Base-by-base conservation (phyloP, 495 filamentous ascomycete species). In the Endocarpon pusillum region DNA sequence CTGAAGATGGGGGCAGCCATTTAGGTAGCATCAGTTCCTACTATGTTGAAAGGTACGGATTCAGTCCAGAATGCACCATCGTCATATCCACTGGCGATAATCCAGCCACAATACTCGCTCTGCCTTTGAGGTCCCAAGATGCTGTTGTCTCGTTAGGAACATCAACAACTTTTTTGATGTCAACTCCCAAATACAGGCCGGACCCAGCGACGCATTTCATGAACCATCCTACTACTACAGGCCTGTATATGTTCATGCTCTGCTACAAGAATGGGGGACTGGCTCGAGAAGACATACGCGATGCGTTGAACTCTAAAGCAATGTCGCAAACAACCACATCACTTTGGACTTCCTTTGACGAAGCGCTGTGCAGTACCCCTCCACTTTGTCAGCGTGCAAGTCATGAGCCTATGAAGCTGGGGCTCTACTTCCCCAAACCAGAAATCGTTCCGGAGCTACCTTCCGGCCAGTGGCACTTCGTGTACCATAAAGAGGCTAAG, bases 241-340 rank as follows among this genome's bases (percentile, higher is more conserved):
- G 77, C 3, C 63, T 87, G 26, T 82, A 83, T 58, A 84, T 97
- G 86, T 97, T 97, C 57, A 97, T 97, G 89, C 77, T 97, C 19
- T 97, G 89, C 63, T 97, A 96, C 64, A 94, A 94, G 56, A 97
- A 97, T 59, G 89, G 89, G 38, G 82, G 81, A 1, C 69, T 96
- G 0, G 89, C 89, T 0, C 81, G 89, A 28, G 89, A 97, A 50
- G 70, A 79, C 32, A 67, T 94, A 36, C 76, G 87, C 20, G 80
- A 97, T 48, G 64, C 63, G 11, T 58, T 75, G 44, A 69, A 71
- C 41, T 54, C 43, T 51, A 43, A 56, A 43, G 31, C 51, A 63
- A 0, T n/a, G 43, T 47, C 19, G 52, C 42, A 3, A 39, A 58
- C 9, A 49, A 47, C 16, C 35, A 67, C 75, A 31, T 51, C 63